Evolutionary conservation across 768 basidiomycete genomes (phyloP), one percentile per base, ranked within the genome.

Genomic region (Aureoboletus auriporus): DNA sequence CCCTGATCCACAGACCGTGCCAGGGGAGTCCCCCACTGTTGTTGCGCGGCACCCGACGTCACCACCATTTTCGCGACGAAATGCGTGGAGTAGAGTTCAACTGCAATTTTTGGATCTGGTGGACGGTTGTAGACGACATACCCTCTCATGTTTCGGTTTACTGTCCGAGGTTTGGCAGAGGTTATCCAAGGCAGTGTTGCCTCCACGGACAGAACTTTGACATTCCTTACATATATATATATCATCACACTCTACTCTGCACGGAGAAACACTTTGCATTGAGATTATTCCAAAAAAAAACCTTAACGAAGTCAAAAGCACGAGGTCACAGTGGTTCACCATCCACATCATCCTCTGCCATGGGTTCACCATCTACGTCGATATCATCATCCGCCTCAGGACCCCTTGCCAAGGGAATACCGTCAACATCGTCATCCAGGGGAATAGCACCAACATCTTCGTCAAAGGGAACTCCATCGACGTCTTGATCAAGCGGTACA

Each of bases 381-480:
- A 12, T n/a, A n/a, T n/a, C 51, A 39, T 55, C 57, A 20, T 51
- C 51, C 8, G 44, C 47, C 39, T 61, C 54, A 20, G 53, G 47
- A 39, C 44, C 61, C 29, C 48, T 39, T 17, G 44, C 47, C 53
- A 76, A 59, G 7, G 73, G 69, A 33, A 58, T 63, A 8, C 75
- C 76, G 31, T 75, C 73, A 13, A 71, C 44, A 41, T 74, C 73
- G 16, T 64, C 68, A 26, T 56, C 55, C 26, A 69, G 49, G 14
- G 63, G 55, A 47, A 56, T 51, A 28, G 65, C 55, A 44, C 69
- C 63, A 46, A 58, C 57, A 23, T 61, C 52, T 20, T 53, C 49
- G 14, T 54, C 50, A 44, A 76, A 60, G 4, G 71, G 69, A 26
- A 55, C 67, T 0, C 74, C 75, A 31, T 73, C 71, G 11, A 70